Evolutionary conservation across 306 rosid species (phyloP).

Genomic region (Amphicarpaea edgeworthii): DNA sequence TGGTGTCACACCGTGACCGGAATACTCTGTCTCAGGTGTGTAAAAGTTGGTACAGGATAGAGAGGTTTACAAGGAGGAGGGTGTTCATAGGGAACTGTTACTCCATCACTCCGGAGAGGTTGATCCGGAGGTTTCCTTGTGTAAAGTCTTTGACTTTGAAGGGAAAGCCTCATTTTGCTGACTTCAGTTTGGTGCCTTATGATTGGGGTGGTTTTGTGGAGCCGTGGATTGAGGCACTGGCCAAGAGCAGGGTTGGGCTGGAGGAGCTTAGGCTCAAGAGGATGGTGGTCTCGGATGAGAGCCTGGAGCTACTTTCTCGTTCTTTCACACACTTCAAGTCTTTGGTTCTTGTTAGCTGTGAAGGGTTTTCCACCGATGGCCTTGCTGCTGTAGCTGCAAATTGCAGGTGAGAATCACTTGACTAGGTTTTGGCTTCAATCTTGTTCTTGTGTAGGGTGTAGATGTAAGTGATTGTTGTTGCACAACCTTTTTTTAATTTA

Average conservation of each 20-base stretch:
- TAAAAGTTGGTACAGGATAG: slow-evolving; percentile 84
- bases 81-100: slow-evolving; percentile 93
- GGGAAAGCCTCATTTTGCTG: slow-evolving; percentile 97
- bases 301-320: slow-evolving; percentile 81
- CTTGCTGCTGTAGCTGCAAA: slow-evolving; percentile 90
- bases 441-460: neutral
- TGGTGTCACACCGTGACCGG: slow-evolving; percentile 77
- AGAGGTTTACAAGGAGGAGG: slow-evolving; percentile 69
- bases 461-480: neutral
- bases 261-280: slow-evolving; percentile 93
- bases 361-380: slow-evolving; percentile 93
- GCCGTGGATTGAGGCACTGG: slow-evolving; percentile 89
- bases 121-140: slow-evolving; percentile 72
- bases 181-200: slow-evolving; percentile 88
- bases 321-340: slow-evolving; percentile 82
- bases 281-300: slow-evolving; percentile 88
- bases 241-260: slow-evolving; percentile 54
- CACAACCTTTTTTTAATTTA: neutral
- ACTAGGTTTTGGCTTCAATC: neutral
- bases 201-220: slow-evolving; percentile 84
- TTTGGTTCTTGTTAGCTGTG: slow-evolving; percentile 85
- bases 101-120: slow-evolving; percentile 78
- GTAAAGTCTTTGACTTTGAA: slow-evolving; percentile 77
- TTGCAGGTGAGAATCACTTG: slow-evolving; percentile 69
- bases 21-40: slow-evolving; percentile 89